A percentile compares a stretch with the other conserved stretches of the same genome.
These are phyloP conservation scores for Penicillium silybi DNA, from an alignment of 495 filamentous ascomycete genomes.

Conservation along the genomic window DNA sequence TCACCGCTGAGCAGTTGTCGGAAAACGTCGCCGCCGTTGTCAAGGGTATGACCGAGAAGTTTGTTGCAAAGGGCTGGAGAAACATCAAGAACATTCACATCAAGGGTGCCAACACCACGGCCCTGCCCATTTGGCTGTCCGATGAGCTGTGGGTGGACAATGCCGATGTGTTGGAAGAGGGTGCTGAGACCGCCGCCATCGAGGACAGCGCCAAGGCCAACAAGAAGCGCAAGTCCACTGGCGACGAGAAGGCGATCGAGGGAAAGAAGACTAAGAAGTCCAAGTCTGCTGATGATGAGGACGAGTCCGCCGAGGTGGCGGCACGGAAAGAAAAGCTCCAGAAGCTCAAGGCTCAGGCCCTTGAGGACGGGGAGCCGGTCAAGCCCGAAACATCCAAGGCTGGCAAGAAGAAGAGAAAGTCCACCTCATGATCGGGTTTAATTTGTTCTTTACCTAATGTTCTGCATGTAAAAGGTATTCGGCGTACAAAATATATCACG, in stretches of 20 bases:
- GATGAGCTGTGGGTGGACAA: slow-evolving; percentile 86
- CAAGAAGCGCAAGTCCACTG: slow-evolving; percentile 62
- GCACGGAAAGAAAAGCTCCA: slow-evolving; percentile 59
- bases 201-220: slow-evolving; percentile 52
- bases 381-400: slow-evolving; percentile 25
- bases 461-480: slow-evolving; percentile 34
- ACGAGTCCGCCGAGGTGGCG: slow-evolving; percentile 45
- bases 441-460: slow-evolving; percentile 25
- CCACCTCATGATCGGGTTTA: slow-evolving; percentile 32
- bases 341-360: slow-evolving; percentile 48
- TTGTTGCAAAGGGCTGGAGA: slow-evolving; percentile 77
- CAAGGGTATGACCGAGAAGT: slow-evolving; percentile 64
- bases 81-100: slow-evolving; percentile 80
- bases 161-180: slow-evolving; percentile 65
- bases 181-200: slow-evolving; percentile 42
- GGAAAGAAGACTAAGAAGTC: slow-evolving; percentile 53
- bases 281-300: slow-evolving; percentile 42
- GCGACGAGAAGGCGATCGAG: slow-evolving; percentile 55
- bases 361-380: slow-evolving; percentile 35
- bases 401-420: slow-evolving; percentile 44
- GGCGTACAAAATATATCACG: slow-evolving; percentile 41
- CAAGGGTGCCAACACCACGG: slow-evolving; percentile 80
- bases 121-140: slow-evolving; percentile 88
- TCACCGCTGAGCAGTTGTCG: slow-evolving; percentile 67
- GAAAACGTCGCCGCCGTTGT: slow-evolving; percentile 76